Conservation (phyloP, 2,329 filamentous ascomycete species). For the Ascochyta koolunga region DNA sequence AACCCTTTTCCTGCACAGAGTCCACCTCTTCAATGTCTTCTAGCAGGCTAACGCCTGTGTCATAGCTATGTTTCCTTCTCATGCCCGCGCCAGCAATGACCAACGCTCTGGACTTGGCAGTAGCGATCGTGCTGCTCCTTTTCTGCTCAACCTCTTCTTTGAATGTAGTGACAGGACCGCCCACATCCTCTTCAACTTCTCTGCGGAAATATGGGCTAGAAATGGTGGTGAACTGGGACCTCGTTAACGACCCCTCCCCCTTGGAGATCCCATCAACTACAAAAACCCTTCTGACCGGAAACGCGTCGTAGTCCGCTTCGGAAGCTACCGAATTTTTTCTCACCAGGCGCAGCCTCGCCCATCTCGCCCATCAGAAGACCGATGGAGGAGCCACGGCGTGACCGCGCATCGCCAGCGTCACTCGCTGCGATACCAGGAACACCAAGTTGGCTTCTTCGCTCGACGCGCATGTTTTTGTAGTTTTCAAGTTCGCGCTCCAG, state of each 20-base stretch:
- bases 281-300: constrained; percentile 58
- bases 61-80: constrained; percentile 16
- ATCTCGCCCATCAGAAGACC: constrained; percentile 47
- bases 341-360: constrained; percentile 37
- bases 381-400: constrained; percentile 52
- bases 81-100: constrained; percentile 13
- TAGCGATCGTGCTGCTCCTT: constrained; percentile 12
- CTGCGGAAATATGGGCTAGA: constrained; percentile 36
- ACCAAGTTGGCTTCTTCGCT: constrained; percentile 54
- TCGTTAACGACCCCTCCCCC: constrained; percentile 34
- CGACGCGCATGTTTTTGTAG: constrained; percentile 74
- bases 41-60: constrained; percentile 4
- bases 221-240: constrained; percentile 35
- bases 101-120: constrained; percentile 8
- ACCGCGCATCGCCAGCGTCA: constrained; percentile 51
- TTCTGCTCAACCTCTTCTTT: constrained; percentile 1
- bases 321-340: constrained; percentile 43
- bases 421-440: constrained; percentile 47
- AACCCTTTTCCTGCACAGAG: constrained; percentile 14
- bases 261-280: constrained; percentile 47
- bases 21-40: constrained; percentile 14
- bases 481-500: constrained; percentile 89
- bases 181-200: constrained; percentile 35
- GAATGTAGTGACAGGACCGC: constrained; percentile 17
- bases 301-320: constrained; percentile 48